phyloP scores from a whole-genome alignment of 768 basidiomycete genomes.

The Trametes maxima region DNA sequence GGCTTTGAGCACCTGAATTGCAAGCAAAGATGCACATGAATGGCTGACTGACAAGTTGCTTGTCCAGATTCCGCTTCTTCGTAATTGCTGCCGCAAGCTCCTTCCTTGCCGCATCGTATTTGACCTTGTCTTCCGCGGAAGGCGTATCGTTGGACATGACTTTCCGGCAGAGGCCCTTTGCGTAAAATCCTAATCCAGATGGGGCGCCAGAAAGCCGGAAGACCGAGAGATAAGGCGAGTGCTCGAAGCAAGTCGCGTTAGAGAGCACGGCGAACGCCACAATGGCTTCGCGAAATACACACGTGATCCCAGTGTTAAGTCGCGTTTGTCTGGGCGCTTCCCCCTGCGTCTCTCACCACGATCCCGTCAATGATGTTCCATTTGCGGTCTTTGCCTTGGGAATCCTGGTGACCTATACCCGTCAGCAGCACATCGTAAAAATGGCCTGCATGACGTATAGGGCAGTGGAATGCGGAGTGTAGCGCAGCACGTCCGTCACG shows the following conservation, averaged over 20 bases:
- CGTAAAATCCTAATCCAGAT: neutral
- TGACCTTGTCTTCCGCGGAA: conserved; percentile 66
- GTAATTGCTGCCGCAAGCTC: conserved; percentile 74
- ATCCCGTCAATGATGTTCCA: neutral
- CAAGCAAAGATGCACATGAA: neutral
- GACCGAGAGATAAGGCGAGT: neutral
- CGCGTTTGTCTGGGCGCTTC: neutral
- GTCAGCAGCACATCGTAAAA: neutral
- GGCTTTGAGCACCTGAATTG: neutral
- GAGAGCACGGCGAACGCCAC: neutral
- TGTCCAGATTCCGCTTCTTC: conserved; percentile 76
- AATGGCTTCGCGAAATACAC: neutral
- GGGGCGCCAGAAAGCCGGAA: neutral
- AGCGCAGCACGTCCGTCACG: too few relatives aligned
- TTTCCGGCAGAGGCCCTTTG: neutral
- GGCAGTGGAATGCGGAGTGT: too few relatives aligned
- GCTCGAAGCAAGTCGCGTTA: neutral
- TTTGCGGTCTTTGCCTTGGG: neutral
- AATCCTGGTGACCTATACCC: neutral
- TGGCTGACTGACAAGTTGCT: conserved; percentile 61
- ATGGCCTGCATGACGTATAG: too few relatives aligned
- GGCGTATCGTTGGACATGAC: conserved; percentile 45
- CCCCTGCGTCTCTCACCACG: neutral
- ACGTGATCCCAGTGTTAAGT: too few relatives aligned
- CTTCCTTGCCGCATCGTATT: conserved; percentile 73